Conservation (phyloP, 2,329 filamentous ascomycete species). For the Cercospora beticola region DNA sequence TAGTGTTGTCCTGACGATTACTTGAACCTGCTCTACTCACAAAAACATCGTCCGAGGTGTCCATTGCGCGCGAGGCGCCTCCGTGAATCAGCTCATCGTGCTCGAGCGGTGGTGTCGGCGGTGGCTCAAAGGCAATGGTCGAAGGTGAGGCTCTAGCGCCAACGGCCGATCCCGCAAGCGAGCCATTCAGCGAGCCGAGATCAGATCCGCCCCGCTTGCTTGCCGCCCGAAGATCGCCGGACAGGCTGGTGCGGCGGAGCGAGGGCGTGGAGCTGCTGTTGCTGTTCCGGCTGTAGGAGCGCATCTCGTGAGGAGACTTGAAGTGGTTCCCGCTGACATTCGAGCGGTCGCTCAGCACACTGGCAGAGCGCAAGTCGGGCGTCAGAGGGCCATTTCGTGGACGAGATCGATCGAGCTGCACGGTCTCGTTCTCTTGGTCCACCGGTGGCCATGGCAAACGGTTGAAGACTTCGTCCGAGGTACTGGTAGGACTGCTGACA, state of each 20-base stretch:
- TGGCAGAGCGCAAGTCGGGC: slow-evolving; percentile 41
- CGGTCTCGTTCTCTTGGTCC: slow-evolving; percentile 49
- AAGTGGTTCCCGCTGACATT: slow-evolving; percentile 42
- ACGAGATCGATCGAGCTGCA: slow-evolving; percentile 45
- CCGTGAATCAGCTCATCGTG: slow-evolving; percentile 80
- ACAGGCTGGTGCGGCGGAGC: slow-evolving; percentile 67
- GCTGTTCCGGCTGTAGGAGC: slow-evolving; percentile 63
- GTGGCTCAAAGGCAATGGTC: slow-evolving; percentile 44
- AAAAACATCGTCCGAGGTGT: slow-evolving; percentile 84
- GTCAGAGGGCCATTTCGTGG: slow-evolving; percentile 25
- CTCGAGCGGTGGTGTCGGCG: slow-evolving; percentile 54
- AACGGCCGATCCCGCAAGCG: slow-evolving; percentile 40
- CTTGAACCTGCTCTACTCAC: slow-evolving; percentile 59
- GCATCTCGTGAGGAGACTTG: slow-evolving; percentile 47
- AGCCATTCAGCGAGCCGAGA: slow-evolving; percentile 10
- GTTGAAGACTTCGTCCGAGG: slow-evolving; percentile 34
- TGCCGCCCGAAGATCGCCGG: slow-evolving; percentile 73
- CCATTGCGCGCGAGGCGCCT: slow-evolving; percentile 77
- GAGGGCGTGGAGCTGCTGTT: slow-evolving; percentile 63
- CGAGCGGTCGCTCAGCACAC: slow-evolving; percentile 48
- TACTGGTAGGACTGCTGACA: slow-evolving; percentile 36
- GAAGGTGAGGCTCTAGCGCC: slow-evolving; percentile 38
- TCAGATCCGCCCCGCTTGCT: slow-evolving; percentile 53
- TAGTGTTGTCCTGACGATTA: slow-evolving; percentile 1
- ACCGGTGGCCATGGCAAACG: slow-evolving; percentile 41